phyloP scores from a whole-genome alignment of 169 alveolate species.

The Eimeria nieschulzi region DNA sequence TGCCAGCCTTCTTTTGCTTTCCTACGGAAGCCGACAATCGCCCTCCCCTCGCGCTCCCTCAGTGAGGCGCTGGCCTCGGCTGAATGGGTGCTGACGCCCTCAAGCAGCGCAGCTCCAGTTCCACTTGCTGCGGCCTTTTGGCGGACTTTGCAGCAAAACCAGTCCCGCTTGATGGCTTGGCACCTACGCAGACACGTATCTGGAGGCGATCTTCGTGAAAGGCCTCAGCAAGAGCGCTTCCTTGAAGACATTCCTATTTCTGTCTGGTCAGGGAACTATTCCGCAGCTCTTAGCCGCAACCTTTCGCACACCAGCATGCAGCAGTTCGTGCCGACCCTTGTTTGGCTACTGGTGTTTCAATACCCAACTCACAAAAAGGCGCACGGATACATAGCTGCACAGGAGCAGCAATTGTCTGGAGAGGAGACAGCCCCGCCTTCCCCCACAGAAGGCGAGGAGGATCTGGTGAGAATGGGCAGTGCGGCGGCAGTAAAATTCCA shows the following conservation, averaged over 20 bases:
- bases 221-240: neutral
- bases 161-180: conserved; percentile 2
- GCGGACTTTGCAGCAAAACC: conserved; percentile 31
- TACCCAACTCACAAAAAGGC: neutral
- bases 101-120: neutral
- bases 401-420: neutral
- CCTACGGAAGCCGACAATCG: too few relatives aligned
- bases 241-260: too few relatives aligned
- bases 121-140: conserved; percentile 38
- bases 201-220: neutral
- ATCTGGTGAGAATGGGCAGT: conserved; percentile 3
- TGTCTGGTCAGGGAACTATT: too few relatives aligned
- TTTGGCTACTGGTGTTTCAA: conserved; percentile 14
- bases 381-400: neutral
- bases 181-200: neutral
- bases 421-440: neutral
- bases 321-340: conserved; percentile 23
- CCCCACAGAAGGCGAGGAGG: neutral
- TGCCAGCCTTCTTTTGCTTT: neutral
- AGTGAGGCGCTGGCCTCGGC: conserved; percentile 21
- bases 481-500: neutral
- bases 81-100: neutral
- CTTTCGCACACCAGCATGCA: neutral
- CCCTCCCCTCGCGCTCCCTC: conserved; percentile 19
- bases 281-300: too few relatives aligned